Conservation (phyloP, 805 yeast species). For the Komagataella mondaviorum region DNA sequence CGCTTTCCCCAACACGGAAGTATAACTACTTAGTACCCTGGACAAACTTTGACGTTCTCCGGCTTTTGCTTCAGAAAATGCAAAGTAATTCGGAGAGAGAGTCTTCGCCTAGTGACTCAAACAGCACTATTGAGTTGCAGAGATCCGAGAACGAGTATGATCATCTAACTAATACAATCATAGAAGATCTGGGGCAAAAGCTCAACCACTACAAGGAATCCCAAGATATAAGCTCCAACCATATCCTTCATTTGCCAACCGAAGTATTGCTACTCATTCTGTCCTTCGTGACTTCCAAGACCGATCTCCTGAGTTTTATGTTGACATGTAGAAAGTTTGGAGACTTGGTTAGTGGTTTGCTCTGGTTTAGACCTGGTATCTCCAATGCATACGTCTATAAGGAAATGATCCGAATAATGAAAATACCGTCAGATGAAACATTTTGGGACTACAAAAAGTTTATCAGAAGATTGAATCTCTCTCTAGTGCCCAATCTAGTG, state of each 20-base stretch:
- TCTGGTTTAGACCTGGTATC: conserved; percentile 83
- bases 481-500: conserved; percentile 56
- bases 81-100: not conserved
- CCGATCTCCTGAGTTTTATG: conserved; percentile 46
- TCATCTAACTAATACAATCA: not conserved
- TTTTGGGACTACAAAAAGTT: conserved; percentile 55
- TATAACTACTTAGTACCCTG: not conserved
- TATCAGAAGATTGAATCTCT: conserved; percentile 70
- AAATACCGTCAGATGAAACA: conserved; percentile 29
- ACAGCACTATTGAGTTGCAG: not conserved
- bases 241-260: conserved; percentile 24
- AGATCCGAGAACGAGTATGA: not conserved
- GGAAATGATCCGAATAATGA: conserved; percentile 44
- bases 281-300: conserved; percentile 44
- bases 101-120: not conserved
- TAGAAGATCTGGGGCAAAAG: not conserved
- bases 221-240: not conserved
- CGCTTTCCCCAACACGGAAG: not conserved
- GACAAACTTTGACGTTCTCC: not conserved
- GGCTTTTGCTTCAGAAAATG: not conserved
- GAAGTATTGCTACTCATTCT: conserved; percentile 54
- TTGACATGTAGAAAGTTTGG: conserved; percentile 78
- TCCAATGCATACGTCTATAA: conserved; percentile 33
- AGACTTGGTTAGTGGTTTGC: conserved; percentile 56
- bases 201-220: not conserved